Evolutionary conservation across 441 rosid genomes (phyloP).

Genomic region (Euphorbia neoarborescens): DNA sequence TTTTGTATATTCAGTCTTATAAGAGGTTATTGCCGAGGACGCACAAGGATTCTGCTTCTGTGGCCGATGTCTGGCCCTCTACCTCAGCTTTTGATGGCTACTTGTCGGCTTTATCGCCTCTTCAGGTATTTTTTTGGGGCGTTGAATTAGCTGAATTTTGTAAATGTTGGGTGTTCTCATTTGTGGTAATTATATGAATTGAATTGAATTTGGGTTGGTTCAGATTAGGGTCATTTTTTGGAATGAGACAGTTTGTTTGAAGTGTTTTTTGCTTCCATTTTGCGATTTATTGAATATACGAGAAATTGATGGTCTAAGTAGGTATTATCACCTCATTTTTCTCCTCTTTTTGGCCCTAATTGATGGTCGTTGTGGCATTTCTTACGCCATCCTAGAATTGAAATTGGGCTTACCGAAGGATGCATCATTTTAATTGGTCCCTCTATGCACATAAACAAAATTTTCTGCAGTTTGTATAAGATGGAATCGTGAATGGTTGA

Average conservation of each 20-base stretch:
- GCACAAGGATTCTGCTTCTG: conserved; percentile 85
- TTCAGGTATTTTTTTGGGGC: conserved; percentile 49
- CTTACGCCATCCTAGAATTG: not conserved
- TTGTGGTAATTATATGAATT: not conserved
- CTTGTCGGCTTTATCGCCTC: conserved; percentile 85
- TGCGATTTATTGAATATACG: not conserved
- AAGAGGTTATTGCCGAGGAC: conserved; percentile 81
- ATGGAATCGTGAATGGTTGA: not conserved
- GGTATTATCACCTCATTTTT: not conserved
- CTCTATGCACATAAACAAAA: not conserved
- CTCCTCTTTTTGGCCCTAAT: too few species aligned
- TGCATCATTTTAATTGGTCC: not conserved
- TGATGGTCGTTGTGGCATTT: not conserved
- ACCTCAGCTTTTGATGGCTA: conserved; percentile 95
- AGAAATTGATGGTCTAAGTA: not conserved
- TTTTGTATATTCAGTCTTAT: conserved; percentile 85
- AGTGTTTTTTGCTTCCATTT: not conserved
- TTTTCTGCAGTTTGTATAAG: not conserved
- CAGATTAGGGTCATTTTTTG: not conserved
- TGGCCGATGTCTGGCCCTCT: conserved; percentile 98
- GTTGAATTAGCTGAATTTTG: conserved; percentile 4
- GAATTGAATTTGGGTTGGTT: not conserved
- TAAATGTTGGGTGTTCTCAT: conserved; percentile 4
- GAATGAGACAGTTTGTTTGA: not conserved
- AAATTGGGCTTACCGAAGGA: not conserved